These are phyloP conservation scores for Iberis pinnata DNA, from an alignment of 345 rosid species.

Conservation along the genomic window DNA sequence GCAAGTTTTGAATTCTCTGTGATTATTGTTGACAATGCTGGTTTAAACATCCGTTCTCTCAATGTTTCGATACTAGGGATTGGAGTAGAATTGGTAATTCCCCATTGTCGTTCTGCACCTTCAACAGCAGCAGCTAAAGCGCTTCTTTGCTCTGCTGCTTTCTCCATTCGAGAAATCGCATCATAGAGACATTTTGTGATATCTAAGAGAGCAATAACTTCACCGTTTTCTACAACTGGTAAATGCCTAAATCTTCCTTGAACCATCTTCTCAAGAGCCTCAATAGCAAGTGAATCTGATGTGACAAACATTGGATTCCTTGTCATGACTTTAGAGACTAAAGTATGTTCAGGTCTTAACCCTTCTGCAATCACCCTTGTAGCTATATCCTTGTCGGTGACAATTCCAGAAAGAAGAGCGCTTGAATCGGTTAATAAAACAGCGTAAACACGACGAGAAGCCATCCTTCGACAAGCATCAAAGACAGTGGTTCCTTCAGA, in stretches of 20 bases:
- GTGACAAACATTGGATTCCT: conserved; percentile 82
- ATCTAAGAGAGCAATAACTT: conserved; percentile 89
- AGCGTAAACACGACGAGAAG: conserved; percentile 77
- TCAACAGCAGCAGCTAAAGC: conserved; percentile 94
- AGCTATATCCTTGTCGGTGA: conserved; percentile 85
- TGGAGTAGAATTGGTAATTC: conserved; percentile 50
- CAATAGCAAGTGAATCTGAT: conserved; percentile 78
- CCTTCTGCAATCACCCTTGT: conserved; percentile 88
- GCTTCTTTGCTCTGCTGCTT: conserved; percentile 90
- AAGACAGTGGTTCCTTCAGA: conserved; percentile 88
- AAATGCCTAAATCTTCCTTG: conserved; percentile 94
- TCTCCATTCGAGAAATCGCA: conserved; percentile 92
- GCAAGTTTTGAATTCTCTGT: conserved; percentile 72
- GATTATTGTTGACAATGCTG: conserved; percentile 73
- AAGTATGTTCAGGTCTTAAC: conserved; percentile 80
- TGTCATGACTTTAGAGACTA: conserved; percentile 87
- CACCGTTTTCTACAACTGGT: conserved; percentile 95
- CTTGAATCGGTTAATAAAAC: conserved; percentile 78
- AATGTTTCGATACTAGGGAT: conserved; percentile 74
- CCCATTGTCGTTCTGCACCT: conserved; percentile 85
- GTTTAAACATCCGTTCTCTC: conserved; percentile 89
- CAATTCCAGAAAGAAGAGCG: conserved; percentile 89
- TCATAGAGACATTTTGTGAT: conserved; percentile 90
- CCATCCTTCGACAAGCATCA: conserved; percentile 89
- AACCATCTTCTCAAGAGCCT: conserved; percentile 95